Percentiles rank a stretch among this genome's conserved stretches.
Evolutionary conservation across 108 stramenopile genomes (phyloP).

Genomic region (Skeletonema costatum): DNA sequence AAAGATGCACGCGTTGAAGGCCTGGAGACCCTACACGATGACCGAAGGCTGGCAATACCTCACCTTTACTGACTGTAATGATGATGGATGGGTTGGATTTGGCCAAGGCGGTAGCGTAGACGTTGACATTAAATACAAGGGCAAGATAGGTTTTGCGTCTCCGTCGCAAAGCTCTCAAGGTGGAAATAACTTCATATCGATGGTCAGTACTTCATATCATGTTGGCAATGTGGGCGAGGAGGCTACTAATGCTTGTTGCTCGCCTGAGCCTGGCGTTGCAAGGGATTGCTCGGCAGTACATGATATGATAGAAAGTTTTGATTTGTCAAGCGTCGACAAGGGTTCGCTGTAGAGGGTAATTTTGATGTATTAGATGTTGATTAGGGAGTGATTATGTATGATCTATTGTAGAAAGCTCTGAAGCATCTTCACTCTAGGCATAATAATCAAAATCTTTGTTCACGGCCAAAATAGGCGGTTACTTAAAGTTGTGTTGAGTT

Average conservation of each 20-base stretch:
- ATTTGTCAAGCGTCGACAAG: neutral
- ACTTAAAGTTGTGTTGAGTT: too few species aligned
- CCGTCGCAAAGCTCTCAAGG: neutral
- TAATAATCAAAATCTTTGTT: too few species aligned
- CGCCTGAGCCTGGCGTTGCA: neutral
- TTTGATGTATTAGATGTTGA: too few species aligned
- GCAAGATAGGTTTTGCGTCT: neutral
- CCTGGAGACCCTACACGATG: neutral
- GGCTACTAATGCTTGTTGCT: neutral
- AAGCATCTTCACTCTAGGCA: too few species aligned
- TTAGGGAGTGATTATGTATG: too few species aligned
- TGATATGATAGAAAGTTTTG: neutral
- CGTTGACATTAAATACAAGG: neutral
- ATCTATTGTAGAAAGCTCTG: too few species aligned
- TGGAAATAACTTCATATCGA: neutral
- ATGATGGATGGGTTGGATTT: neutral
- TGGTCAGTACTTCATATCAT: neutral
- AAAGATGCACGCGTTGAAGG: neutral
- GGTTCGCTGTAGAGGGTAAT: too few species aligned
- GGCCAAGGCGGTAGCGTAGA: neutral
- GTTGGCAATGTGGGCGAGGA: neutral
- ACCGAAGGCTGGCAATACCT: neutral
- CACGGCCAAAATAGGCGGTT: too few species aligned
- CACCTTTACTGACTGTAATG: neutral
- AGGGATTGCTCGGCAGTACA: neutral